Percentiles rank a stretch among this genome's conserved stretches.
phyloP scores from a whole-genome alignment of 2,329 filamentous ascomycete genomes.

The Alternaria arborescens region DNA sequence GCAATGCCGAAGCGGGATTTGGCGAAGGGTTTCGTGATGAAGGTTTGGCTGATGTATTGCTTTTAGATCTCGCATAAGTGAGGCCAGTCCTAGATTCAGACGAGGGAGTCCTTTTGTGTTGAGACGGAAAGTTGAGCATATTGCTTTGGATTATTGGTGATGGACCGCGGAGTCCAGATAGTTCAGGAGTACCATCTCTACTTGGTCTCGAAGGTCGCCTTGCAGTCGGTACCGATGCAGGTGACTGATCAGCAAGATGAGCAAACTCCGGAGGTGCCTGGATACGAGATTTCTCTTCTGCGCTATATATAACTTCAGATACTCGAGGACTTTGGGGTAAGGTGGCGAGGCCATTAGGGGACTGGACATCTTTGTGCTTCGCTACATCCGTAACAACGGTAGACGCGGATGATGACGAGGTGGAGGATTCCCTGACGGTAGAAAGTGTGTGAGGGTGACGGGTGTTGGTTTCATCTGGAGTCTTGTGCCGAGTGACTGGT shows the following conservation, averaged over 20 bases:
- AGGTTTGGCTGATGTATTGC: constrained; percentile 40
- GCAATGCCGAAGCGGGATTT: constrained; percentile 43
- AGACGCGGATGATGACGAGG: constrained; percentile 76
- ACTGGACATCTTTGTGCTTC: constrained; percentile 53
- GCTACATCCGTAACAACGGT: constrained; percentile 67
- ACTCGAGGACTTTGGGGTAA: constrained; percentile 64
- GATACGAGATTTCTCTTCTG: constrained; percentile 21
- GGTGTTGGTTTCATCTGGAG: constrained; percentile 59
- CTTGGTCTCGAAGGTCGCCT: constrained; percentile 58
- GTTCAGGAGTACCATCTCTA: constrained; percentile 56
- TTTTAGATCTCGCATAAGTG: constrained; percentile 30
- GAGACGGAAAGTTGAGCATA: constrained; percentile 57
- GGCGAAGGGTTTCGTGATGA: constrained; percentile 52
- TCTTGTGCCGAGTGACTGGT: constrained; percentile 67
- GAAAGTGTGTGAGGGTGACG: constrained; percentile 67
- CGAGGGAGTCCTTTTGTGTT: constrained; percentile 62
- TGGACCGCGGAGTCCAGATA: constrained; percentile 55
- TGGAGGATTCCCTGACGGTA: constrained; percentile 73
- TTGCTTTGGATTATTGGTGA: constrained; percentile 67
- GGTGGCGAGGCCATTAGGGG: constrained; percentile 34
- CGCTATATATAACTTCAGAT: constrained; percentile 9
- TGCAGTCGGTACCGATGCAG: constrained; percentile 56
- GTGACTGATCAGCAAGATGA: constrained; percentile 70
- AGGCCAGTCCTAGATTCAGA: constrained; percentile 50
- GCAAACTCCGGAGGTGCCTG: constrained; percentile 51